phyloP scores from a whole-genome alignment of 371 early-diverging fungal species.

The Cokeromyces recurvatus region DNA sequence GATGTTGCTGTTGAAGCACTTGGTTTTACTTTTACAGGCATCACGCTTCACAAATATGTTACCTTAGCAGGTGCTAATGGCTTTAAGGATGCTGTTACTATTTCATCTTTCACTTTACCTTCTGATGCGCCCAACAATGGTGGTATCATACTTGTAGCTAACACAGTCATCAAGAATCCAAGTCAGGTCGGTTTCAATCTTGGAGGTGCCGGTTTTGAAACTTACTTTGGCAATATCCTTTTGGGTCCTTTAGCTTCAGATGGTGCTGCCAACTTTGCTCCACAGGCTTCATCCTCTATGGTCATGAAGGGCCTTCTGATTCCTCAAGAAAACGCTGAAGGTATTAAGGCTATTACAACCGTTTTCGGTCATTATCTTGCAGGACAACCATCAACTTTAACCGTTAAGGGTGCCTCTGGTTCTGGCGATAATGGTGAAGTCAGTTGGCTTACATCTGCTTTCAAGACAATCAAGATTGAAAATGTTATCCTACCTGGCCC shows the following conservation, averaged over 20 bases:
- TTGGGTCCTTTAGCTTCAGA: slow-evolving; percentile 36
- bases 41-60: slow-evolving; percentile 48
- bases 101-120: slow-evolving; percentile 54
- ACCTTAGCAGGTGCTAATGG: slow-evolving; percentile 50
- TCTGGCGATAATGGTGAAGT: slow-evolving; percentile 48
- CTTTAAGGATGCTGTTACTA: slow-evolving; percentile 49
- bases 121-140: slow-evolving; percentile 51
- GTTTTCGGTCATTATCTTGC: slow-evolving; percentile 48
- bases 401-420: slow-evolving; percentile 47
- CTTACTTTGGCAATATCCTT: slow-evolving; percentile 21
- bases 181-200: slow-evolving; percentile 54
- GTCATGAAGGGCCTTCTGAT: slow-evolving; percentile 52
- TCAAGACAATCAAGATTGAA: slow-evolving; percentile 44
- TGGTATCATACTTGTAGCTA: slow-evolving; percentile 51
- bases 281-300: slow-evolving; percentile 22
- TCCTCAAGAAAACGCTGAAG: slow-evolving; percentile 42
- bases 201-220: slow-evolving; percentile 27
- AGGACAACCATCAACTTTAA: slow-evolving; percentile 34
- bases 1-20: slow-evolving; percentile 52
- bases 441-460: slow-evolving; percentile 51
- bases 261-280: slow-evolving; percentile 34
- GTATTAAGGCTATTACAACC: slow-evolving; percentile 44
- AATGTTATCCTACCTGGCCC: slow-evolving; percentile 45
- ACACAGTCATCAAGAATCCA: slow-evolving; percentile 49
- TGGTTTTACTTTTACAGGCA: slow-evolving; percentile 49